phyloP scores from a whole-genome alignment of 352 stramenopile genomes.

The Globisporangium splendens region DNA sequence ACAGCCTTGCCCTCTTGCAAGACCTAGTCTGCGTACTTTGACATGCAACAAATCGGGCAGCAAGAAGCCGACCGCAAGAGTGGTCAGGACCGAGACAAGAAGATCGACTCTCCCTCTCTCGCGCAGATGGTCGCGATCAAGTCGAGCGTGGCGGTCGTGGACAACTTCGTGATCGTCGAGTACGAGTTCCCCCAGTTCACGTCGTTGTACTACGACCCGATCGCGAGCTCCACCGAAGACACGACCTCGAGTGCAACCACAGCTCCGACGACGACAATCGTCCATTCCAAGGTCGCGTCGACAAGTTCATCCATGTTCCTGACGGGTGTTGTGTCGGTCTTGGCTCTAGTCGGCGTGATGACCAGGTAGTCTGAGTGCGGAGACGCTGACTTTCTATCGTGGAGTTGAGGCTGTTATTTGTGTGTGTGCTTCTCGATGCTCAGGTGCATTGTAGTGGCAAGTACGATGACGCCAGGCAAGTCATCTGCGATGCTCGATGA shows the following conservation, averaged over 20 bases:
- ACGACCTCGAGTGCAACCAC: not conserved
- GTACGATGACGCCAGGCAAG: too few species aligned
- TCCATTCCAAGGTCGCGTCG: too few species aligned
- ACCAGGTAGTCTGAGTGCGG: too few species aligned
- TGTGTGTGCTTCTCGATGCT: too few species aligned
- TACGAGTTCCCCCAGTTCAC: constrained; percentile 12
- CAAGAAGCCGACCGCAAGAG: not conserved
- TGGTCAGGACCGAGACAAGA: constrained; percentile 8
- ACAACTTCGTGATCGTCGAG: constrained; percentile 4
- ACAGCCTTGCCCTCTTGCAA: not conserved
- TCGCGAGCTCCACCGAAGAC: constrained; percentile 6
- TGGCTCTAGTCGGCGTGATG: too few species aligned
- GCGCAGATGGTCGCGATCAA: constrained; percentile 8
- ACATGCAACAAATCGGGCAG: constrained; percentile 1
- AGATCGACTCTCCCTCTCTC: too few species aligned
- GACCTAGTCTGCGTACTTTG: not conserved
- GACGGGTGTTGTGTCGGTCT: too few species aligned
- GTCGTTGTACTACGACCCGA: constrained; percentile 5
- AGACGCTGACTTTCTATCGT: too few species aligned
- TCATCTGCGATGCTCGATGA: too few species aligned
- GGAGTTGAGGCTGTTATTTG: too few species aligned
- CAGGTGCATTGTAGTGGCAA: too few species aligned
- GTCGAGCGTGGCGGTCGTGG: not conserved
- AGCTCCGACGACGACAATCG: not conserved
- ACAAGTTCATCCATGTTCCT: too few species aligned